Percentiles rank a stretch among this genome's conserved stretches.
These are phyloP conservation scores for Thalassiosira exigua DNA, from an alignment of 352 stramenopile genomes.

Conservation along the genomic window DNA sequence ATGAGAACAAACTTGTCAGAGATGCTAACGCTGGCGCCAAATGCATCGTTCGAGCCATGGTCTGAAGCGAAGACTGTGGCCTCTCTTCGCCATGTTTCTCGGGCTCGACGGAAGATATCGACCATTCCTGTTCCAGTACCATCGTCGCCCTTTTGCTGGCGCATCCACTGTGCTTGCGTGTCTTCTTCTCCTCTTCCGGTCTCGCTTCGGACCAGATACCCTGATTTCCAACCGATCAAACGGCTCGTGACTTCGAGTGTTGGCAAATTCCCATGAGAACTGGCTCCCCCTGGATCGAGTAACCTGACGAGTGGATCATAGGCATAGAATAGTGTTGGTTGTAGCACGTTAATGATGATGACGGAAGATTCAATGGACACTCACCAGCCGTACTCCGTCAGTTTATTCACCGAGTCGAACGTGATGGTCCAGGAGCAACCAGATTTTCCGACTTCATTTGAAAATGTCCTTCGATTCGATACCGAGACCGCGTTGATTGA, in stretches of 20 bases:
- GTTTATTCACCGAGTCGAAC: constrained; percentile 68
- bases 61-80: constrained; percentile 56
- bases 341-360: neutral
- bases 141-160: constrained; percentile 62
- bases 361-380: neutral
- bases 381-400: constrained; percentile 60
- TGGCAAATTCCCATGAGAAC: constrained; percentile 61
- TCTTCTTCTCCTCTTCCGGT: constrained; percentile 63
- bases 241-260: constrained; percentile 50
- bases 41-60: constrained; percentile 60
- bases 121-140: constrained; percentile 53
- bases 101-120: constrained; percentile 42
- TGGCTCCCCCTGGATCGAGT: constrained; percentile 49
- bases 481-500: constrained; percentile 73
- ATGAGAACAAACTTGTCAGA: constrained; percentile 51
- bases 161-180: constrained; percentile 68
- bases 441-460: constrained; percentile 48
- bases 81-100: constrained; percentile 66
- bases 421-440: constrained; percentile 69
- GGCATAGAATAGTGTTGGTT: no score
- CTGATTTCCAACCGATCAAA: constrained; percentile 65
- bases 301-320: constrained; percentile 8
- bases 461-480: constrained; percentile 40
- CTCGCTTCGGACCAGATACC: constrained; percentile 51
- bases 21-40: constrained; percentile 63